These are phyloP conservation scores for Flaveria sonorensis DNA, from an alignment of 129 eudicot genomes.

Conservation along the genomic window DNA sequence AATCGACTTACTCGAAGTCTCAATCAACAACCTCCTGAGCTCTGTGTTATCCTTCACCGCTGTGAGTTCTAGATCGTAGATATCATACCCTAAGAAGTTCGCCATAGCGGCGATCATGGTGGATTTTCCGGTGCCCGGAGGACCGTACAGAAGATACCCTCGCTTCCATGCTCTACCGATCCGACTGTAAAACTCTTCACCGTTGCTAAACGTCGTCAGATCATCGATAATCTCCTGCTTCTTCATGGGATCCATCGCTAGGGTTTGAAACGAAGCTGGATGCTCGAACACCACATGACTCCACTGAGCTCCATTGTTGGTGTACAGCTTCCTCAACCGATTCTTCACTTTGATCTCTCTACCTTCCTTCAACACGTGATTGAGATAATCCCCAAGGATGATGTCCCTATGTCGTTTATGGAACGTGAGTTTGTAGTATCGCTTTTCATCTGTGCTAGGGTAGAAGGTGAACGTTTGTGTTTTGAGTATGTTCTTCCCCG, in stretches of 20 bases:
- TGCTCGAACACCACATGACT: slow-evolving; percentile 43
- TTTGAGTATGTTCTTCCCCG: slow-evolving; percentile 22
- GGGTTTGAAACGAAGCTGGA: slow-evolving; percentile 40
- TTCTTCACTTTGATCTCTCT: slow-evolving; percentile 34
- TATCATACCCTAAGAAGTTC: slow-evolving; percentile 36
- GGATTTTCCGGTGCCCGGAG: slow-evolving; percentile 47
- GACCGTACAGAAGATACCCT: slow-evolving; percentile 42
- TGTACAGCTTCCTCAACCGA: slow-evolving; percentile 37
- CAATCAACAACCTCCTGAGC: slow-evolving; percentile 34
- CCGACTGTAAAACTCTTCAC: slow-evolving; percentile 35
- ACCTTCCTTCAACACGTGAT: slow-evolving; percentile 49
- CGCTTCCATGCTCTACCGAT: slow-evolving; percentile 47
- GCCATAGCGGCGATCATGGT: slow-evolving; percentile 53
- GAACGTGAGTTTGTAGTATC: slow-evolving; percentile 40
- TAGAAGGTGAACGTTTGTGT: slow-evolving; percentile 42
- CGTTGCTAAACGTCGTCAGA: slow-evolving; percentile 38
- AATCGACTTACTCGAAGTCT: slow-evolving; percentile 43
- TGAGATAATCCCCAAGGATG: slow-evolving; percentile 30
- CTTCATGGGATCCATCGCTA: slow-evolving; percentile 40
- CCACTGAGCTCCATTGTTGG: slow-evolving; percentile 39
- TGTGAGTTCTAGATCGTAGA: slow-evolving; percentile 39
- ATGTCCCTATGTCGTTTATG: slow-evolving; percentile 37
- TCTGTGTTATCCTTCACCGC: slow-evolving; percentile 41
- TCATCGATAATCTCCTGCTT: slow-evolving; percentile 41
- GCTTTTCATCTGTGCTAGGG: slow-evolving; percentile 43